These are phyloP conservation scores for Pseudozyma sp. DNA, from an alignment of 1,284 basidiomycete genomes.

Conservation along the genomic window DNA sequence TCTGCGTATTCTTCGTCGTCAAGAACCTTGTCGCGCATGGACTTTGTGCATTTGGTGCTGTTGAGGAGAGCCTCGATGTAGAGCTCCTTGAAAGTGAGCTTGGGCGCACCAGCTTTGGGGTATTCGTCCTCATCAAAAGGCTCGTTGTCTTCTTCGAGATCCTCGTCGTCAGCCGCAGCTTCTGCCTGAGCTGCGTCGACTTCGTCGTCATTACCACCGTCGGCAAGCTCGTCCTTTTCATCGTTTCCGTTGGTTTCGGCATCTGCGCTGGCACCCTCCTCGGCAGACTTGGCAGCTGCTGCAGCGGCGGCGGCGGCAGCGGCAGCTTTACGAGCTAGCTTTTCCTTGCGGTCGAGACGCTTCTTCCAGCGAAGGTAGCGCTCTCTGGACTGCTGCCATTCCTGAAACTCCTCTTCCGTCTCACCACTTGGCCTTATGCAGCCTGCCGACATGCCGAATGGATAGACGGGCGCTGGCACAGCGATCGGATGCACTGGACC, in stretches of 20 bases:
- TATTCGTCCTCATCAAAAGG: slow-evolving; percentile 47
- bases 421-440: slow-evolving; percentile 60
- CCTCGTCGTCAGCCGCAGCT: slow-evolving; percentile 24
- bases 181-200: slow-evolving; percentile 12
- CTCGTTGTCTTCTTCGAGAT: slow-evolving; percentile 38
- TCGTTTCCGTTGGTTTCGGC: slow-evolving; percentile 26
- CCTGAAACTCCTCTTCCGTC: slow-evolving; percentile 47
- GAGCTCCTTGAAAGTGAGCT: slow-evolving; percentile 79
- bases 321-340: slow-evolving; percentile 38
- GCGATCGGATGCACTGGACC: slow-evolving; percentile 15
- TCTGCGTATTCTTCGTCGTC: slow-evolving; percentile 82
- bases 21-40: slow-evolving; percentile 84
- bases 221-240: slow-evolving; percentile 50
- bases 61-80: slow-evolving; percentile 83
- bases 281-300: slow-evolving; percentile 14
- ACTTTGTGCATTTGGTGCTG: slow-evolving; percentile 85
- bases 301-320: slow-evolving; percentile 12
- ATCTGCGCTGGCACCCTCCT: slow-evolving; percentile 18
- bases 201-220: slow-evolving; percentile 25
- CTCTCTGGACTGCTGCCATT: slow-evolving; percentile 39
- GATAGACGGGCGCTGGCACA: slow-evolving; percentile 58
- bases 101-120: slow-evolving; percentile 53
- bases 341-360: slow-evolving; percentile 34
- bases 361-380: slow-evolving; percentile 45
- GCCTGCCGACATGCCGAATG: slow-evolving; percentile 60